These are phyloP conservation scores for Mycena epipterygia DNA, from an alignment of 768 basidiomycete species.

Conservation along the genomic window DNA sequence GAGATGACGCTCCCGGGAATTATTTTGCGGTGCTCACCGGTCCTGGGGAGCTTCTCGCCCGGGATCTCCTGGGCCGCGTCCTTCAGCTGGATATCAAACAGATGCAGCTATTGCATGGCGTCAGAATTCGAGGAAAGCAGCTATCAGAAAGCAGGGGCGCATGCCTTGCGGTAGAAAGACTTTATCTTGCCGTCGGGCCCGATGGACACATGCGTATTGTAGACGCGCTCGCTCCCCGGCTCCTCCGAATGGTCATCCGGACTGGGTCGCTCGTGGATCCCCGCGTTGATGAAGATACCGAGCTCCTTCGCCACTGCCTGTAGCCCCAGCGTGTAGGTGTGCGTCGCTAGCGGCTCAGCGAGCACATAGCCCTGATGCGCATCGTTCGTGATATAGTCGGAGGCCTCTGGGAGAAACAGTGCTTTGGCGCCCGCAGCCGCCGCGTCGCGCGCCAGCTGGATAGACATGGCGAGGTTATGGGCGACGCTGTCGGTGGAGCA, in stretches of 20 bases:
- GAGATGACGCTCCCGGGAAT: constrained; percentile 31
- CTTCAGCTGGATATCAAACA: constrained; percentile 36
- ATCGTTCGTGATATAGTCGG: constrained; percentile 33
- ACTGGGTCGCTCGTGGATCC: constrained; percentile 32
- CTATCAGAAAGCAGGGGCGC: not conserved
- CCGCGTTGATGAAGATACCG: constrained; percentile 29
- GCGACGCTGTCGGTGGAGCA: constrained; percentile 36
- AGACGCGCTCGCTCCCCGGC: constrained; percentile 37
- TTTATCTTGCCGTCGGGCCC: constrained; percentile 28
- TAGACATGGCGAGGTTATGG: constrained; percentile 31
- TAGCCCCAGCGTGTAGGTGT: constrained; percentile 32
- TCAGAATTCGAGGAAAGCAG: not conserved
- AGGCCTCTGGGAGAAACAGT: constrained; percentile 32
- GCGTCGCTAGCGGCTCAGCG: constrained; percentile 30
- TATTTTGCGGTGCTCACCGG: constrained; percentile 28
- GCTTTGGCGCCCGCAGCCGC: constrained; percentile 32
- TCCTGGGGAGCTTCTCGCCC: constrained; percentile 17
- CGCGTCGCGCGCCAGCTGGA: constrained; percentile 33
- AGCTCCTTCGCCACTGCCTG: constrained; percentile 30
- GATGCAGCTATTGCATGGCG: constrained; percentile 20
- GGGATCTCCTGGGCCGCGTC: constrained; percentile 9
- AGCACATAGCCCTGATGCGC: constrained; percentile 21
- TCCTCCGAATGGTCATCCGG: constrained; percentile 28
- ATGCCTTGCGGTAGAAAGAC: constrained; percentile 33
- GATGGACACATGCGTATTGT: constrained; percentile 33